Evolutionary conservation across 2,329 filamentous ascomycete genomes (phyloP).

Genomic region (Fusarium marasasianum): DNA sequence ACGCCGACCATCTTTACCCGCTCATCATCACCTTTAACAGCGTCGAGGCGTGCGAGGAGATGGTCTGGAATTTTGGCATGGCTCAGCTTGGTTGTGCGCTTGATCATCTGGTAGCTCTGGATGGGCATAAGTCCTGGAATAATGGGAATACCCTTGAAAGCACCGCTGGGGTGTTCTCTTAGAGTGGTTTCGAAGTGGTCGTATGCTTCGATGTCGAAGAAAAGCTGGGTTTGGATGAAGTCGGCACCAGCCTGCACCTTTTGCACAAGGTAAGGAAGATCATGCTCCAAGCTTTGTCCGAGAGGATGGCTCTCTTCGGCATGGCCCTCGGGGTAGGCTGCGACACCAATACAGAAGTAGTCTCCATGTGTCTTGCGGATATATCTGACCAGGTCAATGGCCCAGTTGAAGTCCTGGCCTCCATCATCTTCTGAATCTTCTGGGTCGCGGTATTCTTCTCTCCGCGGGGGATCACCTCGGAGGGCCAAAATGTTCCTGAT

Average conservation of each 20-base stretch:
- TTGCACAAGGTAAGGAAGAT: conserved; percentile 88
- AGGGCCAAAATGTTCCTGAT: conserved; percentile 94
- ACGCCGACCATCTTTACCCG: conserved; percentile 82
- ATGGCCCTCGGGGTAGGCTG: conserved; percentile 94
- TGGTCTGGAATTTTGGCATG: conserved; percentile 82
- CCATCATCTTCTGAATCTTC: conserved; percentile 66
- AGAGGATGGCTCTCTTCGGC: conserved; percentile 86
- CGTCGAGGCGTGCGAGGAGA: conserved; percentile 75
- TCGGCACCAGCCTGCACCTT: conserved; percentile 93
- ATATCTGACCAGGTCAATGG: conserved; percentile 87
- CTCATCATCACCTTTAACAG: conserved; percentile 81
- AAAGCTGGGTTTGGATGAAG: conserved; percentile 98
- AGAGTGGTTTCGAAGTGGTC: conserved; percentile 80
- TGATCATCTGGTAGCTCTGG: conserved; percentile 96
- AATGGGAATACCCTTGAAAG: conserved; percentile 87
- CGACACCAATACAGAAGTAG: conserved; percentile 96
- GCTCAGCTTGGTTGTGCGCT: conserved; percentile 91
- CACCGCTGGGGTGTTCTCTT: conserved; percentile 82
- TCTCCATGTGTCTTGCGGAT: conserved; percentile 87
- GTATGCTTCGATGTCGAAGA: conserved; percentile 90
- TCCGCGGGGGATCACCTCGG: conserved; percentile 88
- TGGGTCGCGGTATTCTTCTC: conserved; percentile 81
- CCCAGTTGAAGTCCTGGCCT: conserved; percentile 86
- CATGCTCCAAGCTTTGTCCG: conserved; percentile 75
- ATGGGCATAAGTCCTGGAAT: conserved; percentile 97